Evolutionary conservation across 257 asterid genomes (phyloP).

Genomic region (Salvia rosmarinus): DNA sequence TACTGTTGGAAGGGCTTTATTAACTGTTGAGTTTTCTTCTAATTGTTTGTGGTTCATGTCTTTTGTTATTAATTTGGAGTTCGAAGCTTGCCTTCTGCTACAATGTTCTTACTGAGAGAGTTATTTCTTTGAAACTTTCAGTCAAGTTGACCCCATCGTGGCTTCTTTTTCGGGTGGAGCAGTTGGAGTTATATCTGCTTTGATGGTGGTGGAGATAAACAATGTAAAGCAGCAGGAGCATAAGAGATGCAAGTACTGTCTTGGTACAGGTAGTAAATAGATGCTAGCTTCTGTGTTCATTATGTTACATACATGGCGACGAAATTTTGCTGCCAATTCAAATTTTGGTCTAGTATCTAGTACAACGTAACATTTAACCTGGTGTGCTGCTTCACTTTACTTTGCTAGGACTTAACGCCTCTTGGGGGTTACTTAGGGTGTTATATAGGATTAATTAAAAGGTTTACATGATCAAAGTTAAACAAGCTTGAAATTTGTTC

Average conservation of each 20-base stretch:
- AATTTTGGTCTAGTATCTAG: background rate
- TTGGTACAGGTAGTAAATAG: conserved; percentile 71
- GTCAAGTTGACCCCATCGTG: conserved; percentile 96
- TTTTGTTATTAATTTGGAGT: background rate
- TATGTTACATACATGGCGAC: conserved; percentile 11
- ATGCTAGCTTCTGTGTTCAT: background rate
- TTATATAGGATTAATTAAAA: background rate
- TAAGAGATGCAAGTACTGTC: conserved; percentile 97
- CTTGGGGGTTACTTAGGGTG: background rate
- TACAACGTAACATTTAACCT: background rate
- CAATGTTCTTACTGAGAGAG: background rate
- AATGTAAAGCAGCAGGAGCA: conserved; percentile 96
- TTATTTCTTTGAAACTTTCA: conserved; percentile 37
- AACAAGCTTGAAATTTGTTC: background rate
- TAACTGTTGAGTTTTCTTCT: background rate
- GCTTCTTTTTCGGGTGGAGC: conserved; percentile 99
- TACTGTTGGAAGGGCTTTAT: background rate
- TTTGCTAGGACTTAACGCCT: conserved; percentile 4
- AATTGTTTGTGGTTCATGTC: background rate
- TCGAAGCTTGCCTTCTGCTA: background rate
- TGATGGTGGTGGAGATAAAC: conserved; percentile 98
- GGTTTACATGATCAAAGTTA: background rate
- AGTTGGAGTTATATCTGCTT: conserved; percentile 93
- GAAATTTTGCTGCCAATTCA: background rate
- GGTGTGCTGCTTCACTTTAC: background rate